Conservation (phyloP, 768 basidiomycete species). For the Lentinula boryana region DNA sequence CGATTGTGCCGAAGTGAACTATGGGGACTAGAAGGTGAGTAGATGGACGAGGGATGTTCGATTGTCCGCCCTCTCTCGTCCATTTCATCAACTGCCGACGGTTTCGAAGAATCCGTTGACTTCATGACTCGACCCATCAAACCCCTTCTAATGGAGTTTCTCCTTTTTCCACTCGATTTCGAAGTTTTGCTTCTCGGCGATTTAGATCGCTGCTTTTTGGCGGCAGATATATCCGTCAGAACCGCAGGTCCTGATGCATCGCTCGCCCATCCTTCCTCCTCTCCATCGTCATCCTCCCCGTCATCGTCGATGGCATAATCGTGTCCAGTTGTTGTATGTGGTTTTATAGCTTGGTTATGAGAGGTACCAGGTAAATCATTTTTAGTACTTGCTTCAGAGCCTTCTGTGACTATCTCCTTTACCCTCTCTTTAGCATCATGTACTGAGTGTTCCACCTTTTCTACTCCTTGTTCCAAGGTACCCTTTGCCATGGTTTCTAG, state of each 20-base stretch:
- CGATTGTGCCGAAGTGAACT: not conserved
- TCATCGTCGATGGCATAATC: conserved; percentile 2
- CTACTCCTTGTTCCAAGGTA: not conserved
- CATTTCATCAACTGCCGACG: not conserved
- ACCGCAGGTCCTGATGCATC: conserved; percentile 25
- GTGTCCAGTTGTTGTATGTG: conserved; percentile 6
- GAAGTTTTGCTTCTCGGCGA: conserved; percentile 2
- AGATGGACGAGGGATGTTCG: not conserved
- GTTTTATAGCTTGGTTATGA: not conserved
- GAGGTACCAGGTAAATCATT: not conserved
- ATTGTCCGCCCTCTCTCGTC: not conserved
- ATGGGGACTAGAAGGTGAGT: not conserved
- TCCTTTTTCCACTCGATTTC: not conserved
- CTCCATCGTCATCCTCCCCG: conserved; percentile 27
- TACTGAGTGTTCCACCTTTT: conserved; percentile 1
- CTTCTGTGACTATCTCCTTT: conserved; percentile 2
- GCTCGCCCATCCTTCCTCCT: conserved; percentile 63
- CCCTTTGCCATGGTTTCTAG: conserved; percentile 12
- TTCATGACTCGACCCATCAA: conserved; percentile 3
- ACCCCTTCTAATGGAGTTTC: conserved; percentile 3
- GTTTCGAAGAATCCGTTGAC: not conserved
- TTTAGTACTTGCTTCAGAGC: not conserved
- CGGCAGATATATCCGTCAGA: not conserved
- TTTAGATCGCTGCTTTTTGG: conserved; percentile 6
- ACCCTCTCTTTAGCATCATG: not conserved